A percentile compares a stretch with the other conserved stretches of the same genome.
These are phyloP conservation scores for Penicillium corylophilum DNA, from an alignment of 2,329 filamentous ascomycete species.

Conservation along the genomic window DNA sequence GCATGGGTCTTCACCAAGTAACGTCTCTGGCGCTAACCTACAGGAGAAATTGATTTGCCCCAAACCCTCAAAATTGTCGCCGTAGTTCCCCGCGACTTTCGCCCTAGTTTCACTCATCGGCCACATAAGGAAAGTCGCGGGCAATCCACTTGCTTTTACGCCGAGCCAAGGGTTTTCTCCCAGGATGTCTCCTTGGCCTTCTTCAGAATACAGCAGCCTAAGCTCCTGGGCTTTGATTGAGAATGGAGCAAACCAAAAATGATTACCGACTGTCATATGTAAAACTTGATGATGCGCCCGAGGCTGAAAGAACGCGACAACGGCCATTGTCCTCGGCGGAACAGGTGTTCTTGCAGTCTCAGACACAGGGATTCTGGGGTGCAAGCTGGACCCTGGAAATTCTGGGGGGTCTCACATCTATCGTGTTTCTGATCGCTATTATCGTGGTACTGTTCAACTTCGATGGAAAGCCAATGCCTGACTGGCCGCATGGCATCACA, in stretches of 20 bases:
- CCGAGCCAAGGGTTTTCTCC: neutral
- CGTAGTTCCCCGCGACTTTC: slow-evolving; percentile 3
- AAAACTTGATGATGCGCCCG: slow-evolving; percentile 10
- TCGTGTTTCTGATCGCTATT: slow-evolving; percentile 36
- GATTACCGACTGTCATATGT: slow-evolving; percentile 16
- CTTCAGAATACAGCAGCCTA: neutral
- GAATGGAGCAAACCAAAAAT: slow-evolving; percentile 14
- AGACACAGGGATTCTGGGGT: slow-evolving; percentile 14
- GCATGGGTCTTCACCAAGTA: slow-evolving; percentile 6
- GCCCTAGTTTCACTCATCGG: slow-evolving; percentile 11
- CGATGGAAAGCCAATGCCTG: slow-evolving; percentile 26
- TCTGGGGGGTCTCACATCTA: slow-evolving; percentile 25
- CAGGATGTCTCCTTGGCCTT: neutral
- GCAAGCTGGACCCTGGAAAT: slow-evolving; percentile 23
- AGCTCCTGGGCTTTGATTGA: neutral
- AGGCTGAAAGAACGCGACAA: slow-evolving; percentile 3
- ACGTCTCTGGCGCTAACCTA: slow-evolving; percentile 3
- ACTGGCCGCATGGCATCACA: slow-evolving; percentile 34
- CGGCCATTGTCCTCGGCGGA: slow-evolving; percentile 18
- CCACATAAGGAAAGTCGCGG: neutral
- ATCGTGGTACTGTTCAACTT: slow-evolving; percentile 31
- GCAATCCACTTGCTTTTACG: neutral
- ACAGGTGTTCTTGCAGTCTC: slow-evolving; percentile 15
- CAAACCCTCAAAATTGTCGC: neutral
- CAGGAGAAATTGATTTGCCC: slow-evolving; percentile 3